phyloP scores from a whole-genome alignment of 2,329 filamentous ascomycete species.

The Chaetomiaceae sp. region DNA sequence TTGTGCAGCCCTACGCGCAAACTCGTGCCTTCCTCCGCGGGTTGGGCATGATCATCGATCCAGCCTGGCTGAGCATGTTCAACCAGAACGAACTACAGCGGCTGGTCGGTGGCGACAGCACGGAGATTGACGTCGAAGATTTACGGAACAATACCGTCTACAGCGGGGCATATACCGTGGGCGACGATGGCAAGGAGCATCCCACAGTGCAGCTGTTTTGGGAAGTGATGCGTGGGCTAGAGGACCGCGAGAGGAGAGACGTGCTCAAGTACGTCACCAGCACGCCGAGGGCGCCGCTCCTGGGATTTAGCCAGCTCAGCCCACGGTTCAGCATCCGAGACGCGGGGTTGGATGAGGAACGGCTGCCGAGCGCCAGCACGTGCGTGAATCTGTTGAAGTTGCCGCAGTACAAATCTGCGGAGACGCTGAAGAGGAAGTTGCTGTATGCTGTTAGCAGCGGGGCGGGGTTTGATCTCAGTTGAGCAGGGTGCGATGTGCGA shows the following conservation, averaged over 20 bases:
- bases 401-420: conserved; percentile 68
- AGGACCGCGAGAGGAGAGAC: conserved; percentile 72
- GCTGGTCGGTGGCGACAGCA: conserved; percentile 81
- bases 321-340: conserved; percentile 89
- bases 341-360: conserved; percentile 66
- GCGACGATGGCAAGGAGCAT: conserved; percentile 85
- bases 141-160: conserved; percentile 80
- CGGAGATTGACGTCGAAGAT: conserved; percentile 82
- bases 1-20: conserved; percentile 73
- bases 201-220: conserved; percentile 84
- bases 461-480: conserved; percentile 85
- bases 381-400: conserved; percentile 94
- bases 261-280: conserved; percentile 95
- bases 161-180: conserved; percentile 80
- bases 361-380: conserved; percentile 89
- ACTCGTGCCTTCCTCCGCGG: conserved; percentile 85
- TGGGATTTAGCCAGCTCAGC: conserved; percentile 82
- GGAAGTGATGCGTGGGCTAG: conserved; percentile 75
- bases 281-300: conserved; percentile 80
- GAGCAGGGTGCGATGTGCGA: not conserved
- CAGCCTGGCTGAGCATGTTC: conserved; percentile 96
- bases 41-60: conserved; percentile 81
- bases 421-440: conserved; percentile 69
- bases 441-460: conserved; percentile 86
- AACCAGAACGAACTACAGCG: conserved; percentile 94